phyloP scores from a whole-genome alignment of 257 asterid species.

The Forsythia viridissima region DNA sequence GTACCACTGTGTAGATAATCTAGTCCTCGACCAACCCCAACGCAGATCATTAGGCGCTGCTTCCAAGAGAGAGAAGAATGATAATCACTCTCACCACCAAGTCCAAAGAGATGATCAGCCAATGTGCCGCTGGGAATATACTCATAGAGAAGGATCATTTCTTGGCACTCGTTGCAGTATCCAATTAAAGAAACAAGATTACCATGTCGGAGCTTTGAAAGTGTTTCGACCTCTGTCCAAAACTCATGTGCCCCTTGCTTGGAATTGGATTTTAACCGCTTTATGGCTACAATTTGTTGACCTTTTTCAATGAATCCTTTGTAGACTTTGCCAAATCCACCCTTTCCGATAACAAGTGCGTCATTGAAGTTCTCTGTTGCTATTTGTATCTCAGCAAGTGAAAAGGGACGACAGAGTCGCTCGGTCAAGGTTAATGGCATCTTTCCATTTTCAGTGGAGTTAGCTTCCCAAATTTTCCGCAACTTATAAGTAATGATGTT shows the following conservation, averaged over 20 bases:
- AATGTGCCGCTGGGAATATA: slow-evolving; percentile 46
- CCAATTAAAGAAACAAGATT: slow-evolving; percentile 50
- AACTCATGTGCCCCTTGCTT: slow-evolving; percentile 50
- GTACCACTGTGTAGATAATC: slow-evolving; percentile 48
- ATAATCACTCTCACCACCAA: slow-evolving; percentile 1
- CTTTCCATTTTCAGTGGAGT: slow-evolving; percentile 18
- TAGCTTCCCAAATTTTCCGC: slow-evolving; percentile 30
- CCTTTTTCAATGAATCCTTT: slow-evolving; percentile 26
- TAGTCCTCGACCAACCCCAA: slow-evolving; percentile 58
- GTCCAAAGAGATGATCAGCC: slow-evolving; percentile 37
- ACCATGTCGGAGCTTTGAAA: slow-evolving; percentile 40
- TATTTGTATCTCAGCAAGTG: slow-evolving; percentile 42
- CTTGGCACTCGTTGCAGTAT: slow-evolving; percentile 46
- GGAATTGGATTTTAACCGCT: slow-evolving; percentile 37
- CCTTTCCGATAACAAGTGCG: slow-evolving; percentile 43
- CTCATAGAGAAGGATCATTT: slow-evolving; percentile 49
- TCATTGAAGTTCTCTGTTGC: slow-evolving; percentile 41
- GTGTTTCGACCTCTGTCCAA: slow-evolving; percentile 50
- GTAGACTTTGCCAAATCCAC: slow-evolving; percentile 59
- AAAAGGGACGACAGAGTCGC: slow-evolving; percentile 37
- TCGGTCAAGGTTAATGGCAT: slow-evolving; percentile 29
- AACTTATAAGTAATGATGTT: slow-evolving; percentile 31
- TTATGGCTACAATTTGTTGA: slow-evolving; percentile 36
- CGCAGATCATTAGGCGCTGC: slow-evolving; percentile 37
- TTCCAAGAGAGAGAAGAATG: slow-evolving; percentile 41